Evolutionary conservation across 2,329 filamentous ascomycete genomes (phyloP), one percentile per base, ranked within the genome.

Genomic region (Hypoxylon rubiginosum): DNA sequence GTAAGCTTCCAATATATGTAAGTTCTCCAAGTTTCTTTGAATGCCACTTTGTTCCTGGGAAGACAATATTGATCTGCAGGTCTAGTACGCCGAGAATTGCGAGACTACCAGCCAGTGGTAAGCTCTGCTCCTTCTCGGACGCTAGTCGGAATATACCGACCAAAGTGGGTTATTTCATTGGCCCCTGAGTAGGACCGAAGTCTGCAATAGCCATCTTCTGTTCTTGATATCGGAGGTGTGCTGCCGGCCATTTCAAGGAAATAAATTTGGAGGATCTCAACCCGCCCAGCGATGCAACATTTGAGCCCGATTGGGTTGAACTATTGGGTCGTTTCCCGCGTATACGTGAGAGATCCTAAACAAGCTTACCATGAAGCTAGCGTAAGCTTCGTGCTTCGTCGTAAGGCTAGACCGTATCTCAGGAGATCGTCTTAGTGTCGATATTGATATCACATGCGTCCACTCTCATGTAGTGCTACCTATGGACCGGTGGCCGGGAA

Each of bases 401-500:
- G 36, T 41, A 45, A 21, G 36, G 52, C 39, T 45, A 32, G 36
- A 11, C 21, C 24, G 52, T 39, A 19, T 52, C 30, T 34, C 10
- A 24, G 21, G 46, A 49, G 15, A 50, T 26, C 30, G n/a, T 5
- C 9, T 36, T 43, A 39, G 10, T 32, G 15, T 45, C n/a, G n/a
- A n/a, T n/a, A n/a, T n/a, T n/a, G 39, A 45, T 30, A 55, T 55
- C 52, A 43, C 52, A 55, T 55, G 52, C 52, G 21, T 21, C 39
- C 19, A 30, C 11, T 39, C 6, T 55, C 39, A 55, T 55, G 52
- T 39, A 46, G 8, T 55, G 52, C 6, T 15, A 55, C 39, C 36
- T 15, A n/a, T 30, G 10, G 30, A 26, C 39, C 52, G 28, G 21
- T 32, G 21, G 26, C 15, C 39, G 52, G 52, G 52, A 13, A 19